Conservation (phyloP, 2,329 filamentous ascomycete genomes). For the Pyrenochaeta sp. region DNA sequence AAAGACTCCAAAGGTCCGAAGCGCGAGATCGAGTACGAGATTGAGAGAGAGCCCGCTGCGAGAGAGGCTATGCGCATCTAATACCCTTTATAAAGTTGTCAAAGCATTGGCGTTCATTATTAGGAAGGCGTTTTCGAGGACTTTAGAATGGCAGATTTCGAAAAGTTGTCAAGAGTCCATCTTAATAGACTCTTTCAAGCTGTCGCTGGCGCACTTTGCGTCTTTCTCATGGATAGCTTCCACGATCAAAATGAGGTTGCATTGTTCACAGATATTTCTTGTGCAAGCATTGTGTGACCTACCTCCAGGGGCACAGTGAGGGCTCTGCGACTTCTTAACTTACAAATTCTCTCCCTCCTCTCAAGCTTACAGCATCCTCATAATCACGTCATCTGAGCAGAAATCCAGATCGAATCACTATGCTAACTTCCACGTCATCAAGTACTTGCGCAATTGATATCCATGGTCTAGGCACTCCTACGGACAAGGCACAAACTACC, state of each 20-base stretch:
- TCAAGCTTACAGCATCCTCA: too few species aligned
- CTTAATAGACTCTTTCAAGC: neutral
- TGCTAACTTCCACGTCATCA: neutral
- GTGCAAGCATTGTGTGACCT: neutral
- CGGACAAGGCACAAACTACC: neutral
- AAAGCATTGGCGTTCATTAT: conserved; percentile 26
- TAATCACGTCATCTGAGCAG: neutral
- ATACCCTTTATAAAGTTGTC: conserved; percentile 28
- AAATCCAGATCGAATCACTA: neutral
- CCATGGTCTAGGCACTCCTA: neutral
- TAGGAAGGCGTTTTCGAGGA: conserved; percentile 15
- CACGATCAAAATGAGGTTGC: neutral
- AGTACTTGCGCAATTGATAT: neutral
- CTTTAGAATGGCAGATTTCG: conserved; percentile 13
- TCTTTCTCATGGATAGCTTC: neutral
- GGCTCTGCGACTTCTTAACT: neutral
- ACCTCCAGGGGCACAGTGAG: neutral
- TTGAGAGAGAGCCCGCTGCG: conserved; percentile 66
- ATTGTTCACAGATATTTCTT: neutral
- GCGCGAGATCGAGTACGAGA: conserved; percentile 81
- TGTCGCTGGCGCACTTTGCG: neutral
- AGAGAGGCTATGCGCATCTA: conserved; percentile 44
- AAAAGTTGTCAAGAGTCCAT: conserved; percentile 9
- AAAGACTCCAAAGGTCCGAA: conserved; percentile 62
- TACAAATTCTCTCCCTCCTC: neutral